phyloP scores from a whole-genome alignment of 179 eudicot genomes.

The Sideroxylon spinosum region DNA sequence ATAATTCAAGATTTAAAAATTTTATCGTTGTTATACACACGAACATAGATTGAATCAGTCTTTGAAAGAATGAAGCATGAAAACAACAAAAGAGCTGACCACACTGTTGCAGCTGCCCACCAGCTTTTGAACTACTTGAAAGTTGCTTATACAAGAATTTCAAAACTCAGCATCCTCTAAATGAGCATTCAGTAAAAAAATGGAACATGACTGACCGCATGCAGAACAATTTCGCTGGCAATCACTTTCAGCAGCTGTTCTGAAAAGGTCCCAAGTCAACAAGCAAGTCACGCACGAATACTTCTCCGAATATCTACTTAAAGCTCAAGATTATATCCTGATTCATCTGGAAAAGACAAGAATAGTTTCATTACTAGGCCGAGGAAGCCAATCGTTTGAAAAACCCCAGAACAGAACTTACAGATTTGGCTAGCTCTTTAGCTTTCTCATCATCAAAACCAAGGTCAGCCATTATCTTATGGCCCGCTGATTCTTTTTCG shows the following conservation, averaged over 20 bases:
- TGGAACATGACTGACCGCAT: neutral
- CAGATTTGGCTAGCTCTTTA: slow-evolving; percentile 53
- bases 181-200: neutral
- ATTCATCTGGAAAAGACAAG: slow-evolving; percentile 33
- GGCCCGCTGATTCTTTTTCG: slow-evolving; percentile 68
- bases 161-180: too few species aligned
- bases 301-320: slow-evolving; percentile 19
- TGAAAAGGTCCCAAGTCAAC: slow-evolving; percentile 13
- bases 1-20: neutral
- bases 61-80: neutral
- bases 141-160: neutral
- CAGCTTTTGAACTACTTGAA: neutral
- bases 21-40: neutral
- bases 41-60: neutral
- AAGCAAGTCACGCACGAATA: neutral
- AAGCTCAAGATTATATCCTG: slow-evolving; percentile 31
- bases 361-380: neutral
- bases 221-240: neutral
- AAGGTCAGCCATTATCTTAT: slow-evolving; percentile 57
- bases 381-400: neutral
- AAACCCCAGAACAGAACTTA: slow-evolving; percentile 20
- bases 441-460: slow-evolving; percentile 84
- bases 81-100: neutral
- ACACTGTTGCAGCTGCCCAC: neutral
- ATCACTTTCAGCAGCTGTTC: slow-evolving; percentile 8